Percentiles rank a stretch among this genome's conserved stretches.
These are phyloP conservation scores for Mycena vulgaris DNA, from an alignment of 768 basidiomycete species.

Conservation along the genomic window DNA sequence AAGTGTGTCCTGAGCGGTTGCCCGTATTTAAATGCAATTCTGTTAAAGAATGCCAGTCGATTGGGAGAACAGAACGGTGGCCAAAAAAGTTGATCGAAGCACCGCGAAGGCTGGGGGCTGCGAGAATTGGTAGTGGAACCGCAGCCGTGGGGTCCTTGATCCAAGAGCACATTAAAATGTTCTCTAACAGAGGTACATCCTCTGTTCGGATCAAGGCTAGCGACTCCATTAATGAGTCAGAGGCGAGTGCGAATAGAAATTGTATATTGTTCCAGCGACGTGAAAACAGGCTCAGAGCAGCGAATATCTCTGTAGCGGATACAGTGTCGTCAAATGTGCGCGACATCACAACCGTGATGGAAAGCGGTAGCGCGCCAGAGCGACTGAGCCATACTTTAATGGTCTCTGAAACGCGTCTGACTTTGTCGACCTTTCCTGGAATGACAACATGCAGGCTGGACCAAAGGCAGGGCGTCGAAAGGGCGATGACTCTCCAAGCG, in stretches of 20 bases:
- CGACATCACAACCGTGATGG: conserved; percentile 7
- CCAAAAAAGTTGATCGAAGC: neutral
- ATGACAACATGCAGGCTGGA: neutral
- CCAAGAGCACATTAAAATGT: too few relatives aligned
- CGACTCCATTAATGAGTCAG: too few relatives aligned
- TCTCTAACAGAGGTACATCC: too few relatives aligned
- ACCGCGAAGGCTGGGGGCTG: too few relatives aligned
- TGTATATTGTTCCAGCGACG: too few relatives aligned
- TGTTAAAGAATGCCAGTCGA: neutral
- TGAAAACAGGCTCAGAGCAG: neutral
- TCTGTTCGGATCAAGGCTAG: too few relatives aligned
- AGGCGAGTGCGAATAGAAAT: too few relatives aligned
- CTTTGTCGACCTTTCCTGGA: neutral
- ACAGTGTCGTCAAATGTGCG: conserved; percentile 1
- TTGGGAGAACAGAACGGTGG: neutral
- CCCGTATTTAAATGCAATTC: neutral
- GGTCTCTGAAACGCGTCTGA: neutral
- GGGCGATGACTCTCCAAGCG: neutral
- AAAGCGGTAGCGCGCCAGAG: conserved; percentile 8
- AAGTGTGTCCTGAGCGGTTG: neutral
- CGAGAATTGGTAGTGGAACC: too few relatives aligned
- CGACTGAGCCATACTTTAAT: conserved; percentile 6
- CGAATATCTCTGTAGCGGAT: neutral
- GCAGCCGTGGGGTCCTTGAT: too few relatives aligned
- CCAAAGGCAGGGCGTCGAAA: conserved; percentile 4